These are phyloP conservation scores for Rhododendron henanense DNA, from an alignment of 148 eudicot genomes.

Conservation along the genomic window DNA sequence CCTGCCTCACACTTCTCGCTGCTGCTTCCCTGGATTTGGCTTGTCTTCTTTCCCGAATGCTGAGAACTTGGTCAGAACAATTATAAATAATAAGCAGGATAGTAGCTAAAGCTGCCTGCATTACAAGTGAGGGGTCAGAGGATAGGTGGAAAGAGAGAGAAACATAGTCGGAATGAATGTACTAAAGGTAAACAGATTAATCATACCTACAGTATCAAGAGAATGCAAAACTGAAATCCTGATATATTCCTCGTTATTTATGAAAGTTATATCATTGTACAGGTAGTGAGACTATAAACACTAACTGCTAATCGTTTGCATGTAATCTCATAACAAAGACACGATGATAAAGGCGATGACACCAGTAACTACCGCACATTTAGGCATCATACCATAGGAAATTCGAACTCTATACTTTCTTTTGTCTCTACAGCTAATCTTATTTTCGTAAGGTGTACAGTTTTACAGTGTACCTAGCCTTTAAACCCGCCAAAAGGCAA, in stretches of 20 bases:
- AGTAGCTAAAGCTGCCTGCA: conserved; percentile 76
- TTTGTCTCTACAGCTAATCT: neutral
- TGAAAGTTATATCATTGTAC: neutral
- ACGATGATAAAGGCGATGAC: neutral
- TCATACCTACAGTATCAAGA: neutral
- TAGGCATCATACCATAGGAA: neutral
- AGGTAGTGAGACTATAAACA: neutral
- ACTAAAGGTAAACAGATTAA: neutral
- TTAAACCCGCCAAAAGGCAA: neutral
- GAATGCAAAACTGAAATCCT: neutral
- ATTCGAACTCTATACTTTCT: neutral
- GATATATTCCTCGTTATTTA: neutral
- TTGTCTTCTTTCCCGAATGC: conserved; percentile 63
- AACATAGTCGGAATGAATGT: neutral
- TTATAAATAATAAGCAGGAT: conserved; percentile 77
- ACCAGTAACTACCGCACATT: neutral
- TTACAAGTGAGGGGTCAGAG: neutral
- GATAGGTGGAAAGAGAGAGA: neutral
- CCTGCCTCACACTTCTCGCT: conserved; percentile 54
- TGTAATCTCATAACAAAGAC: neutral
- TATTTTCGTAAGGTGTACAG: neutral
- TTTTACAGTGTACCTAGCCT: neutral
- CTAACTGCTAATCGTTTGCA: neutral
- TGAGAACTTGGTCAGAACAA: conserved; percentile 79
- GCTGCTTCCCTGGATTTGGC: conserved; percentile 88